Evolutionary conservation across 805 yeast genomes (phyloP).

Genomic region (Trichomonascus vanleenenianus): DNA sequence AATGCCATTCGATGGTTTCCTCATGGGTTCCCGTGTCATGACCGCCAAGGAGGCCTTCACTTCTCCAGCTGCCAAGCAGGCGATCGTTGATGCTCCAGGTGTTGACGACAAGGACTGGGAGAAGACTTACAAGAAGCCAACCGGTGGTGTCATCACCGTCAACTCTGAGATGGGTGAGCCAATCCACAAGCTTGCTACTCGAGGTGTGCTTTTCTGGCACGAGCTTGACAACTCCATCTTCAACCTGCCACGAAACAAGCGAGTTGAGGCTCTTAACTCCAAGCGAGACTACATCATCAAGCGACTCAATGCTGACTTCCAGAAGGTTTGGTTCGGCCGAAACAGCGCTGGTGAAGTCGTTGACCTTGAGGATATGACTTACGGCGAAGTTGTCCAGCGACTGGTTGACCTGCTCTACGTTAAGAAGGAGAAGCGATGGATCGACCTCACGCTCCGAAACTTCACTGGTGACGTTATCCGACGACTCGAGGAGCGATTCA

Average conservation of each 20-base stretch:
- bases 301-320: constrained; percentile 87
- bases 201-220: constrained; percentile 96
- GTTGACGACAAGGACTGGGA: constrained; percentile 89
- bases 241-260: constrained; percentile 80
- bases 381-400: constrained; percentile 82
- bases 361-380: constrained; percentile 93
- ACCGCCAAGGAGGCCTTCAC: constrained; percentile 94
- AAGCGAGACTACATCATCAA: constrained; percentile 82
- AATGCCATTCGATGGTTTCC: constrained; percentile 98
- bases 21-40: constrained; percentile 96
- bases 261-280: constrained; percentile 65
- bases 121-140: constrained; percentile 83
- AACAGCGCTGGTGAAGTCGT: constrained; percentile 66
- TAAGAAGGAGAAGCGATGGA: constrained; percentile 73
- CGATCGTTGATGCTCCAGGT: constrained; percentile 87
- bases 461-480: constrained; percentile 80
- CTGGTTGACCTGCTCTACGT: constrained; percentile 84
- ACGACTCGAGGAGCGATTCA: constrained; percentile 95
- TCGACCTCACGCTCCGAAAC: constrained; percentile 77
- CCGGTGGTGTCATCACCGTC: constrained; percentile 96
- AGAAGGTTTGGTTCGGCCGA: constrained; percentile 95
- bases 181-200: constrained; percentile 95
- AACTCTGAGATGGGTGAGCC: constrained; percentile 99
- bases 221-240: constrained; percentile 93
- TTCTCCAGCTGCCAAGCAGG: constrained; percentile 86